Evolutionary conservation across 2,329 filamentous ascomycete genomes (phyloP), one percentile per base, ranked within the genome.

Genomic region (Hypoxylon sp.): DNA sequence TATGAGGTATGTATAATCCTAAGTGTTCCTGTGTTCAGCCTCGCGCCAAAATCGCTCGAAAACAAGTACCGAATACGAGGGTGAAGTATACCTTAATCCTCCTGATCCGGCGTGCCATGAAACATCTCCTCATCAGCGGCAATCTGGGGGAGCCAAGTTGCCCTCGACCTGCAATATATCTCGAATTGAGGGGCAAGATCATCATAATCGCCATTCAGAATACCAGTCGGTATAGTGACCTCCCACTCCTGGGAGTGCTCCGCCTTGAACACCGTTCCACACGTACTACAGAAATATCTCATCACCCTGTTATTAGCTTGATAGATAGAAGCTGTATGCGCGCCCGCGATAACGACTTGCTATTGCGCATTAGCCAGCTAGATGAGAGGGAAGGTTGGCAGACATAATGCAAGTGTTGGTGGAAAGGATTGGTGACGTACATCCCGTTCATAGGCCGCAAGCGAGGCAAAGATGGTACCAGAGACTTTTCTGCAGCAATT

Each of bases 171-270:
- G 20, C 44, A 59, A 40, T 40, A 73, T 4, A 70, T 46, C 59
- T 75, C 75, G 6, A 64, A 0, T 5, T 42, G 1, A 7, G 73
- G 73, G n/a, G 54, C 64, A 33, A 74, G 64, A 54, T 46, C 58
- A 5, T 53, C 49, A 49, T 67, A 70, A 40, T 70, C 63, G 46
- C 70, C 72, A 44, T 77, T 72, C 42, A 77, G 51, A 50, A 75
- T 58, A 42, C 72, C 75, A n/a, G 66, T 31, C n/a, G 74, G 66
- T n/a, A 77, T 33, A 17, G 62, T 46, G 53, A 59, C 8, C 17
- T 44, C 33, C 10, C 0, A 0, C n/a, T 44, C 22, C 3, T 20
- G 3, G 1, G 1, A 1, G 14, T n/a, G 5, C 27, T n/a, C 8
- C 40, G 33, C 13, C 33, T 35, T 25, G 37, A 48, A 46, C 10